phyloP scores from a whole-genome alignment of 345 rosid genomes.

The Melaleuca quinquenervia region DNA sequence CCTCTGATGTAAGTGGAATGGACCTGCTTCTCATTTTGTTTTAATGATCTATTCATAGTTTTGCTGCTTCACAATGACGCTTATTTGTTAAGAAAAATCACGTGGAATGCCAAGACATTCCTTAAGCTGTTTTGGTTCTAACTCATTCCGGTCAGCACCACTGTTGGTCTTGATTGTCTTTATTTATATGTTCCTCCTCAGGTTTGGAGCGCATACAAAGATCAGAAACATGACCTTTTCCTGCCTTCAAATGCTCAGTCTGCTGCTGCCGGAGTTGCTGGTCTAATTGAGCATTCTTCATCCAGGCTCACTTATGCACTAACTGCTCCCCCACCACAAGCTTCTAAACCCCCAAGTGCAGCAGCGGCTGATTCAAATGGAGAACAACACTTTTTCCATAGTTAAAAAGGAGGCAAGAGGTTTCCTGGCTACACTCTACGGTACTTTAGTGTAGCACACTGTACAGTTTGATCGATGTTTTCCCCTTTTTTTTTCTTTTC shows the following conservation, averaged over 20 bases:
- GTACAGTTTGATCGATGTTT: constrained; percentile 24
- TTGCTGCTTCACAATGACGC: background rate
- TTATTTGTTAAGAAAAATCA: background rate
- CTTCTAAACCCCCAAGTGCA: constrained; percentile 20
- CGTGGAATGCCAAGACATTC: background rate
- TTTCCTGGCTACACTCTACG: background rate
- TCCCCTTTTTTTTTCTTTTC: background rate
- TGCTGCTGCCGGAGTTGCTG: constrained; percentile 92
- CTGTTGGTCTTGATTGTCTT: background rate
- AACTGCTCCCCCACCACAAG: constrained; percentile 59
- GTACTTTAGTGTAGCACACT: constrained; percentile 20
- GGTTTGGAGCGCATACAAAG: constrained; percentile 97
- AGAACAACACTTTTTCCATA: constrained; percentile 15
- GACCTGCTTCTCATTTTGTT: background rate
- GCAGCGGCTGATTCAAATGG: constrained; percentile 23
- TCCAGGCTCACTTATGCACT: constrained; percentile 75
- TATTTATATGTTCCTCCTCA: constrained; percentile 3
- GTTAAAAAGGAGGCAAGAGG: constrained; percentile 1
- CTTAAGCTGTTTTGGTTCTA: background rate
- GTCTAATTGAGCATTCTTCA: constrained; percentile 82
- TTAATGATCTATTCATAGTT: background rate
- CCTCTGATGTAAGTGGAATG: constrained; percentile 81
- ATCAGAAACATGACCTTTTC: constrained; percentile 96
- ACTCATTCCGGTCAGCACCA: background rate
- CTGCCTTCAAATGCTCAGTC: constrained; percentile 92